phyloP scores from a whole-genome alignment of 1,284 basidiomycete species.

The Naganishia cerealis region DNA sequence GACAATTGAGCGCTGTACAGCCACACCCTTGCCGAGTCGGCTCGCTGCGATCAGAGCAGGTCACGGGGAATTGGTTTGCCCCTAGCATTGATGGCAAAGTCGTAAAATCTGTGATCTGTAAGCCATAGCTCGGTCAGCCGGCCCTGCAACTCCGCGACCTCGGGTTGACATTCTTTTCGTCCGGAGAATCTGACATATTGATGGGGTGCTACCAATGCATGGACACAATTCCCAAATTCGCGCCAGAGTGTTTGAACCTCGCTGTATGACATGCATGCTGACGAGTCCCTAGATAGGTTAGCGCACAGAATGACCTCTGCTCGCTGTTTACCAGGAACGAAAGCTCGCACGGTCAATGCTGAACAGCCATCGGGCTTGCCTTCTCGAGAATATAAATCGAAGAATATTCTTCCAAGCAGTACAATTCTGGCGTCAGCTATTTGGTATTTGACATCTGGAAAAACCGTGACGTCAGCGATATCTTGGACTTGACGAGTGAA shows the following conservation, averaged over 20 bases:
- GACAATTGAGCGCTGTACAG: neutral
- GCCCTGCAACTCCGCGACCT: slow-evolving; percentile 82
- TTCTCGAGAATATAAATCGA: slow-evolving; percentile 82
- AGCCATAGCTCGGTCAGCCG: slow-evolving; percentile 88
- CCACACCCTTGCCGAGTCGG: neutral
- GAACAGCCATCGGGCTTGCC: slow-evolving; percentile 82
- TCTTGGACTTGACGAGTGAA: neutral
- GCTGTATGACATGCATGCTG: slow-evolving; percentile 74
- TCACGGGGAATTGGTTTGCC: neutral
- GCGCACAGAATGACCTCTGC: slow-evolving; percentile 62
- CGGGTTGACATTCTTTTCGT: slow-evolving; percentile 57
- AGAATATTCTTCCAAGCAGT: slow-evolving; percentile 69
- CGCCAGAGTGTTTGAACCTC: slow-evolving; percentile 57
- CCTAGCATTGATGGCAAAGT: slow-evolving; percentile 9
- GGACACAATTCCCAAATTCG: slow-evolving; percentile 80
- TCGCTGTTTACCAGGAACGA: slow-evolving; percentile 64
- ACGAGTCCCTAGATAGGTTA: neutral
- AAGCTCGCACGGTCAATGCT: slow-evolving; percentile 69
- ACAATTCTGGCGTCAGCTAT: too few species aligned
- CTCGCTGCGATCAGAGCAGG: neutral
- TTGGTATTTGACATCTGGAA: too few species aligned
- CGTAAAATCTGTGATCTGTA: neutral
- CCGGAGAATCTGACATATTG: slow-evolving; percentile 76
- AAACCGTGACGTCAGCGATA: too few species aligned
- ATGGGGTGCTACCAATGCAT: slow-evolving; percentile 71